Evolutionary conservation across 768 basidiomycete genomes (phyloP).

Genomic region (Sporobolomyces phaffii): DNA sequence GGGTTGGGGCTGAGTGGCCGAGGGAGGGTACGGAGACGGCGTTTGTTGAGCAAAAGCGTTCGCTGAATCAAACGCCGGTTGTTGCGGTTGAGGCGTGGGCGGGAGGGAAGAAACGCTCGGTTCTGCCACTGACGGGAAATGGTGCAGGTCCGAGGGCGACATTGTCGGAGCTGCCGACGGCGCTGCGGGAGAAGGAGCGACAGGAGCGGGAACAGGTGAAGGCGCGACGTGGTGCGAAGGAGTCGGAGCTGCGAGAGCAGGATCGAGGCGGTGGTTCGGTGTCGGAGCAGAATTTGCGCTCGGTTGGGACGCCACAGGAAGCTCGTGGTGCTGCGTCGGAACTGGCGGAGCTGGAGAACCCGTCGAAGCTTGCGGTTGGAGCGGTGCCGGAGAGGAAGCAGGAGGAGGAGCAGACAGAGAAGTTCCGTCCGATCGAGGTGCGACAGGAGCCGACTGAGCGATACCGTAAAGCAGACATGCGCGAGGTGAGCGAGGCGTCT

Average conservation of each 20-base stretch:
- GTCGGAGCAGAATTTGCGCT: constrained; percentile 10
- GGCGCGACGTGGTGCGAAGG: not conserved
- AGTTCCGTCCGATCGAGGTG: no score
- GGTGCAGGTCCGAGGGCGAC: constrained; percentile 28
- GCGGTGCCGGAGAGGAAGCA: not conserved
- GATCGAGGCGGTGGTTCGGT: constrained; percentile 7
- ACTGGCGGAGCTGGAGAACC: not conserved
- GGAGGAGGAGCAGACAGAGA: not conserved
- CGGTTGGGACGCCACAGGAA: not conserved
- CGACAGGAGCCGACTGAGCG: no score
- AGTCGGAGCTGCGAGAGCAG: constrained; percentile 1
- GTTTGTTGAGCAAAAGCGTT: not conserved
- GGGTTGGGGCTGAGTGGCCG: not conserved
- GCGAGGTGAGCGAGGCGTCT: not conserved
- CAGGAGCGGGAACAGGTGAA: not conserved
- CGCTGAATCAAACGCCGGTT: not conserved
- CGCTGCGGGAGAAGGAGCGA: not conserved
- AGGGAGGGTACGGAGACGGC: not conserved
- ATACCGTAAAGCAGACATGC: not conserved
- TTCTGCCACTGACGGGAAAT: not conserved
- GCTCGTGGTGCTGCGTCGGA: not conserved
- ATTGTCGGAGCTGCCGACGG: constrained; percentile 15
- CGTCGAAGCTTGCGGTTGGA: not conserved
- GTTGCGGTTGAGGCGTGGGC: not conserved
- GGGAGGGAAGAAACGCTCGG: not conserved